These are phyloP conservation scores for Tetracladium maxilliforme DNA, from an alignment of 2,329 filamentous ascomycete genomes.

Conservation along the genomic window DNA sequence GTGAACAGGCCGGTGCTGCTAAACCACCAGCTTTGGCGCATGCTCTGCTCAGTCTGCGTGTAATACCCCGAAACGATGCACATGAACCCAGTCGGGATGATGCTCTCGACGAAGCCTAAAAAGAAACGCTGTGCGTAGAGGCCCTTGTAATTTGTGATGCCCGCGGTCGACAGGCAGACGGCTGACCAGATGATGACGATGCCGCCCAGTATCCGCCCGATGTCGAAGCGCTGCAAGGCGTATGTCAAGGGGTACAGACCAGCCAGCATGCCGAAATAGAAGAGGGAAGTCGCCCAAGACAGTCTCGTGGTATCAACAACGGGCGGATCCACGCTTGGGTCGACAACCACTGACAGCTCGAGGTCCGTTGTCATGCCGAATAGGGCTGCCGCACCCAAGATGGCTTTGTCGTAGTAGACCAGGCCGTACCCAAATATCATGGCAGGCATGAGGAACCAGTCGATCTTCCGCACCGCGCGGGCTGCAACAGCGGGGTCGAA, in stretches of 20 bases:
- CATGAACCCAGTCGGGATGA: constrained; percentile 55
- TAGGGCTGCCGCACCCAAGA: constrained; percentile 56
- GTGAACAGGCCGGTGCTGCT: constrained; percentile 37
- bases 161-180: constrained; percentile 54
- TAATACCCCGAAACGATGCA: constrained; percentile 46
- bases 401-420: constrained; percentile 62
- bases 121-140: constrained; percentile 54
- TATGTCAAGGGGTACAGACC: constrained; percentile 64
- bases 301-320: constrained; percentile 51
- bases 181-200: constrained; percentile 52
- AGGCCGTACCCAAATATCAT: constrained; percentile 53
- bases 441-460: constrained; percentile 49
- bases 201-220: constrained; percentile 46
- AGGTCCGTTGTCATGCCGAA: constrained; percentile 67
- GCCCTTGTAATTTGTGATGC: constrained; percentile 46
- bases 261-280: constrained; percentile 68
- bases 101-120: constrained; percentile 43
- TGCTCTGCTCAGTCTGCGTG: constrained; percentile 47
- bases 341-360: constrained; percentile 35
- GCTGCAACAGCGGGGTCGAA: constrained; percentile 39
- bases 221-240: constrained; percentile 50
- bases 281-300: constrained; percentile 64
- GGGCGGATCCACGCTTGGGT: constrained; percentile 30
- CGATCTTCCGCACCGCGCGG: constrained; percentile 50
- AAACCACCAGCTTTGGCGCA: constrained; percentile 56